Evolutionary conservation across 2,329 filamentous ascomycete genomes (phyloP).

Genomic region (Diplodia corticola): DNA sequence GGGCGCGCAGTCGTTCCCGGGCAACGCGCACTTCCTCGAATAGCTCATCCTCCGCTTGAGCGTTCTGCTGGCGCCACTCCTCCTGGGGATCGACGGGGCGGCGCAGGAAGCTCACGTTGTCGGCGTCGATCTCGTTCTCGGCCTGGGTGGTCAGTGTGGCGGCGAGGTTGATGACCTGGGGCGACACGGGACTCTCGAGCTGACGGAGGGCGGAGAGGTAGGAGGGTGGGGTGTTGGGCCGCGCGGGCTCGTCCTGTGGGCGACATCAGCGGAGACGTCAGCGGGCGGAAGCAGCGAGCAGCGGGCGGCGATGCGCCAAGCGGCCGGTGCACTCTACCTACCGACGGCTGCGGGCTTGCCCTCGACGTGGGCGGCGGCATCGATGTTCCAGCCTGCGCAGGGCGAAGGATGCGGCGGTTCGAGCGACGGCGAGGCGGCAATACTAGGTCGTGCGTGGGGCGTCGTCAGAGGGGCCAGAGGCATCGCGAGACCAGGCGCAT

Average conservation of each 20-base stretch:
- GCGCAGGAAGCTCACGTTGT: conserved; percentile 55
- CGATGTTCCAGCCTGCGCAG: conserved; percentile 16
- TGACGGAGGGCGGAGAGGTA: conserved; percentile 52
- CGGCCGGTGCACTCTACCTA: conserved; percentile 23
- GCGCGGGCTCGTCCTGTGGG: conserved; percentile 18
- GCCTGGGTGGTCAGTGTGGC: conserved; percentile 50
- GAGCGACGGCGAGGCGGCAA: conserved; percentile 12
- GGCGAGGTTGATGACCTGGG: conserved; percentile 49
- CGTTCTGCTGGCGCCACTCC: conserved; percentile 35
- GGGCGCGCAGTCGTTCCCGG: conserved; percentile 26
- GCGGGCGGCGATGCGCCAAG: conserved; percentile 18
- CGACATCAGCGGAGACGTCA: conserved; percentile 10
- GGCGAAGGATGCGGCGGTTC: neutral
- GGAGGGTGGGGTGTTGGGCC: conserved; percentile 33
- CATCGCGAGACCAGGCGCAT: conserved; percentile 23
- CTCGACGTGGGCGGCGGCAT: conserved; percentile 42
- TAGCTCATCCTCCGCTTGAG: conserved; percentile 26
- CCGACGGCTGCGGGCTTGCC: conserved; percentile 27
- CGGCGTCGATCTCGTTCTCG: conserved; percentile 49
- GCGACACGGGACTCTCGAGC: conserved; percentile 49
- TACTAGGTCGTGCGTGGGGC: conserved; percentile 1
- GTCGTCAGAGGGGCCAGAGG: conserved; percentile 20
- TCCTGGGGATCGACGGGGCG: conserved; percentile 40
- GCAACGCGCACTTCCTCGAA: conserved; percentile 23
- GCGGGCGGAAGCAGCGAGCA: conserved; percentile 15